Conservation (phyloP, 1,284 basidiomycete genomes). For the Austroboletus novae-zelandiae region DNA sequence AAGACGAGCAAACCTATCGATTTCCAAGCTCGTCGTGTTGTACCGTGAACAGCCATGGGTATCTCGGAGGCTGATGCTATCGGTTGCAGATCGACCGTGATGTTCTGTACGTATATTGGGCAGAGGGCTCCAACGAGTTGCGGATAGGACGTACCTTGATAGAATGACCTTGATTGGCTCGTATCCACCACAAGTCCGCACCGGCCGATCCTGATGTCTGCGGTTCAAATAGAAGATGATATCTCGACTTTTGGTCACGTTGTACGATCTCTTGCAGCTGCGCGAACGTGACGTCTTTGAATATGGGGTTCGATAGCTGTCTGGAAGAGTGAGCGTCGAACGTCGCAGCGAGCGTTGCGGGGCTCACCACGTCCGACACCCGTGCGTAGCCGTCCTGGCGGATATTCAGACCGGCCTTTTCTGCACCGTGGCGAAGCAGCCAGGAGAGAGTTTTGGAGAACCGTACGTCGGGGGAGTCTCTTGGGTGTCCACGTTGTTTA, state of each 20-base stretch:
- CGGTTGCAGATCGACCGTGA: slow-evolving; percentile 67
- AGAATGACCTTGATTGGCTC: slow-evolving; percentile 94
- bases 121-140: neutral
- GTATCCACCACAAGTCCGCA: slow-evolving; percentile 71
- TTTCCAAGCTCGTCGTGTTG: slow-evolving; percentile 65
- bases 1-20: slow-evolving; percentile 47
- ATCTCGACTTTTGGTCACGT: slow-evolving; percentile 77
- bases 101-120: slow-evolving; percentile 39
- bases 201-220: slow-evolving; percentile 37
- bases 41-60: slow-evolving; percentile 80
- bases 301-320: slow-evolving; percentile 53
- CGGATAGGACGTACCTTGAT: slow-evolving; percentile 51
- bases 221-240: slow-evolving; percentile 62
- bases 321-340: slow-evolving; percentile 5
- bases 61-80: slow-evolving; percentile 62
- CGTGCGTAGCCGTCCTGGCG: slow-evolving; percentile 66
- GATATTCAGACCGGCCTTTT: slow-evolving; percentile 55
- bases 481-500: slow-evolving; percentile 28
- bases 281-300: slow-evolving; percentile 52
- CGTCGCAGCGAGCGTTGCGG: neutral
- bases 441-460: slow-evolving; percentile 66
- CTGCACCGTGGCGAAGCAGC: slow-evolving; percentile 70
- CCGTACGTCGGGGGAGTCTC: slow-evolving; percentile 23
- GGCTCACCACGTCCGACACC: slow-evolving; percentile 58
- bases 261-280: slow-evolving; percentile 71